Conservation (phyloP, 345 rosid species). For the Hibiscus syriacus region DNA sequence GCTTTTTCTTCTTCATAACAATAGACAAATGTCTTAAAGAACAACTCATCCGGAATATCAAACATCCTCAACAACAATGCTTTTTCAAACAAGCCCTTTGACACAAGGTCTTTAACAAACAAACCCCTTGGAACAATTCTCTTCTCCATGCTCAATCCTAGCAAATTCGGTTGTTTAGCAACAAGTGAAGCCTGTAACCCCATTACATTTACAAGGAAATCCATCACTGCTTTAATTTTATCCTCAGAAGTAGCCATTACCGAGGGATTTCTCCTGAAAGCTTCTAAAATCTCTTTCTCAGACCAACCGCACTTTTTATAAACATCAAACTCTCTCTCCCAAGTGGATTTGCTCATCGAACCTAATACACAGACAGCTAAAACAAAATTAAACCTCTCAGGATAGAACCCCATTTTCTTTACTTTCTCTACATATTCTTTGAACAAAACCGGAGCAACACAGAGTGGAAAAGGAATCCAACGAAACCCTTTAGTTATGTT, state of each 20-base stretch:
- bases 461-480: background rate
- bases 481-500: background rate
- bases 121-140: constrained; percentile 18
- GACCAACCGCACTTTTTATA: background rate
- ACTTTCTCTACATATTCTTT: constrained; percentile 10
- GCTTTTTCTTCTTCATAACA: background rate
- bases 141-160: constrained; percentile 7
- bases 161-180: background rate
- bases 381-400: constrained; percentile 11
- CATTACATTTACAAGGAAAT: constrained; percentile 16
- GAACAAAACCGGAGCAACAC: background rate
- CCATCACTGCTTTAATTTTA: constrained; percentile 13
- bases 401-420: constrained; percentile 18
- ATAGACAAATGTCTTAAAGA: background rate
- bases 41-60: background rate
- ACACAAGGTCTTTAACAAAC: background rate
- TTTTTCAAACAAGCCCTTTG: background rate
- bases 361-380: background rate
- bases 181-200: constrained; percentile 2
- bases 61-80: background rate
- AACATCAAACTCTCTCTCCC: constrained; percentile 8
- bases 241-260: constrained; percentile 12
- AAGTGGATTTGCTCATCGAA: constrained; percentile 10
- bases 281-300: constrained; percentile 13
- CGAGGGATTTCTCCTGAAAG: constrained; percentile 4